These are phyloP conservation scores for Leccinum truebloodii DNA, from an alignment of 768 basidiomycete genomes.

Conservation along the genomic window DNA sequence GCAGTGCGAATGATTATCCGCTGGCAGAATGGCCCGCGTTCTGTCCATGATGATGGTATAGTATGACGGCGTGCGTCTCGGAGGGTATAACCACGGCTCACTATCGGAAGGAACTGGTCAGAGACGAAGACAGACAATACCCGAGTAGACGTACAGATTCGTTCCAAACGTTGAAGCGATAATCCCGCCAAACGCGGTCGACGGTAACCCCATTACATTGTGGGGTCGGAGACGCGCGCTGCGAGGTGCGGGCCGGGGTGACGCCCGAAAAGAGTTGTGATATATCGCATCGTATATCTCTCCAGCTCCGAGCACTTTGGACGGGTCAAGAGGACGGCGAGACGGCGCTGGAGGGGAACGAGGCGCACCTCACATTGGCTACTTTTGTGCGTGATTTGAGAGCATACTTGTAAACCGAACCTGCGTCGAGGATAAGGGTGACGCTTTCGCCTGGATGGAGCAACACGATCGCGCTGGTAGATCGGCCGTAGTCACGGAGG, in stretches of 20 bases:
- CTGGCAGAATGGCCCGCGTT: slow-evolving; percentile 31
- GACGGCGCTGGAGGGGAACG: slow-evolving; percentile 5
- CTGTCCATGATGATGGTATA: slow-evolving; percentile 29
- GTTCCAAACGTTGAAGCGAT: slow-evolving; percentile 64
- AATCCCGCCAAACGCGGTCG: slow-evolving; percentile 67
- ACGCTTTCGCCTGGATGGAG: slow-evolving; percentile 64
- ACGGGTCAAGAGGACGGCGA: slow-evolving; percentile 4
- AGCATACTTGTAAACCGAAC: slow-evolving; percentile 67
- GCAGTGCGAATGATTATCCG: slow-evolving; percentile 27
- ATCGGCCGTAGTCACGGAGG: slow-evolving; percentile 61
- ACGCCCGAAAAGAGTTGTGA: slow-evolving; percentile 58
- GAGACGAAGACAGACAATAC: neutral
- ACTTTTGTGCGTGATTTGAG: slow-evolving; percentile 66
- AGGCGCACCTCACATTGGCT: slow-evolving; percentile 64
- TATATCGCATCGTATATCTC: slow-evolving; percentile 59
- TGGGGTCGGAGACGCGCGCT: slow-evolving; percentile 36
- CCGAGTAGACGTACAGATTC: slow-evolving; percentile 38
- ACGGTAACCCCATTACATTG: slow-evolving; percentile 58
- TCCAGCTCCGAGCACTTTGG: slow-evolving; percentile 63
- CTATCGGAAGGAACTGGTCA: slow-evolving; percentile 17
- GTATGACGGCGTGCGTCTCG: slow-evolving; percentile 24
- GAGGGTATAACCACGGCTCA: slow-evolving; percentile 30
- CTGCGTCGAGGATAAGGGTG: slow-evolving; percentile 68
- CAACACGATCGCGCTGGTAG: slow-evolving; percentile 52
- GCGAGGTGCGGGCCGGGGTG: slow-evolving; percentile 31